These are phyloP conservation scores for Larix sibirica DNA, from an alignment of 83 land plant species.

Conservation along the genomic window DNA sequence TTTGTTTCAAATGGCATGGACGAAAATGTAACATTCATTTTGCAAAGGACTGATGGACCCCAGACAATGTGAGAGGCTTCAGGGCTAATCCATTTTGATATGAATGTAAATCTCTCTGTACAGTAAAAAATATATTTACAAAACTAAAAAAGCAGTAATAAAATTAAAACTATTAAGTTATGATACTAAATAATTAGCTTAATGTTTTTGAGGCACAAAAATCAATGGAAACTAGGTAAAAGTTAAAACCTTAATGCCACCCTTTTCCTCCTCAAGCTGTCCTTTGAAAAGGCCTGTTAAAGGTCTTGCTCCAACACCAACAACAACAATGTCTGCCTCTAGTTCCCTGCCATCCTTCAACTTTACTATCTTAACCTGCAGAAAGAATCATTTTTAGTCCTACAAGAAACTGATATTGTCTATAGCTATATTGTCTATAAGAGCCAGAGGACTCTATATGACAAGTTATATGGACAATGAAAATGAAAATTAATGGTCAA, in stretches of 20 bases:
- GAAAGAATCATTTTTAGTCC: constrained; percentile 3
- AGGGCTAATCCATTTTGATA: no score
- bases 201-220: background rate
- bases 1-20: no score
- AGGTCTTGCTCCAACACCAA: constrained; percentile 95
- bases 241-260: constrained; percentile 82
- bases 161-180: background rate
- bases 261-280: constrained; percentile 86
- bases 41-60: no score
- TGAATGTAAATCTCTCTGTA: no score
- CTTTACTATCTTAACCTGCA: constrained; percentile 76
- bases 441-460: background rate
- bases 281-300: constrained; percentile 78
- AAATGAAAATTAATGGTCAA: background rate
- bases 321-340: constrained; percentile 88
- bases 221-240: background rate
- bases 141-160: background rate
- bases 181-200: no score
- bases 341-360: constrained; percentile 86
- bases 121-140: no score
- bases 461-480: background rate
- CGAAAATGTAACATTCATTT: no score
- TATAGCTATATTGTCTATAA: background rate
- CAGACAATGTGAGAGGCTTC: no score
- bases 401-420: background rate